Evolutionary conservation across 805 yeast species (phyloP), one percentile per base, ranked within the genome.

Genomic region (Candida odintsovae): DNA sequence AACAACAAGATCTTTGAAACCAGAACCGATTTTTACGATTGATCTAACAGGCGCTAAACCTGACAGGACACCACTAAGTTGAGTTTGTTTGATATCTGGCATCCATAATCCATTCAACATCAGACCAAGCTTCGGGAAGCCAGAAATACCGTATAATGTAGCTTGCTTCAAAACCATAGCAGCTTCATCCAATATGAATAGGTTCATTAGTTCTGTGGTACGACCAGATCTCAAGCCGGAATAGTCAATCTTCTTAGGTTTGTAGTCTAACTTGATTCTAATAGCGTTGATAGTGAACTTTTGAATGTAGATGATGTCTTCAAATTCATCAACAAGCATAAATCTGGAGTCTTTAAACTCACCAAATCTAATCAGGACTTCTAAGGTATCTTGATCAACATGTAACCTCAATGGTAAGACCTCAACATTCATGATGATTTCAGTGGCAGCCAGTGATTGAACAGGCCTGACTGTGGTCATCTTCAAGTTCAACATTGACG

Each of bases 351-450:
- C 96, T 57, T 79, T 83, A 61, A 94, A 94, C 49, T 82, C 90
- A 29, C 85, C 79, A 65, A 89, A 94, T 33, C 97, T 70, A 0
- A 80, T 77, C 28, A 90, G 55, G 53, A 92, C 90, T 46, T 90
- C 97, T 18, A 90, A 69, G 0, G 97, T 87, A 58, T 92, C 98
- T 62, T 94, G 99, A 63, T 94, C 98, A 39, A 94, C 80, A 61
- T 88, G 89, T 15, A 94, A 64, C 43, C 96, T 70, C 39, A 94
- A 58, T 0, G 99, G 99, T 18, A 86, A 67, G 0, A 88, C 65
- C 38, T 71, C 59, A 1, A 82, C 69, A 22, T 71, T 66, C 40
- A 88, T 50, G 2, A 77, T 66, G 19, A 82, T 60, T 57, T 90
- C 98, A 1, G 86, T 71, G 2, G 87, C 83, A n/a, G 82, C 82